Evolutionary conservation across 768 basidiomycete species (phyloP), one percentile per base, ranked within the genome.

Genomic region (Amanita jacksonii): DNA sequence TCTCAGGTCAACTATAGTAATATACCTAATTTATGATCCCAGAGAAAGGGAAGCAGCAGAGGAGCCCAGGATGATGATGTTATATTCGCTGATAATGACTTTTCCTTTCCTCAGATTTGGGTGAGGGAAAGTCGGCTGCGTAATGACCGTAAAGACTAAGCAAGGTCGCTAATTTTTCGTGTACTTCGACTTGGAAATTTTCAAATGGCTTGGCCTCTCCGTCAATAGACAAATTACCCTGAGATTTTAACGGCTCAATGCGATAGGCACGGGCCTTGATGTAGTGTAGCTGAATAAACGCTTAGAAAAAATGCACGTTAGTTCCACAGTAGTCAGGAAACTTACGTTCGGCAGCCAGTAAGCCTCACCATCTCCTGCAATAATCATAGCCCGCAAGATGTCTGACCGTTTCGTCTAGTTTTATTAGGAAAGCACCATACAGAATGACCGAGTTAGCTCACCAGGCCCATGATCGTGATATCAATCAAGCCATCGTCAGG

Each of bases 401-500:
- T 38, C 25, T 13, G 36, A 37, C 23, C 44, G 44, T 15, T 24
- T 30, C 12, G 18, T 31, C 44, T 45, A 38, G n/a, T 3, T 32
- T 12, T 31, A 33, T 41, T 33, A 20, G 35, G n/a, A 30, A 15
- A 28, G 32, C n/a, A n/a, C n/a, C n/a, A n/a, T n/a, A 10, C n/a
- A 15, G 18, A 15, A 6, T 19, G 16, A 27, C n/a, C 7, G 13
- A 4, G 13, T 20, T 38, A 39, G 61, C 76, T 28, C 54, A 85
- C 88, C 46, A 68, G 51, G 43, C 76, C 72, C 66, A 88, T 79
- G 30, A 73, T 67, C 33, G 74, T 71, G 33, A 91, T 59, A 52
- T 90, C 88, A 41, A 91, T 78, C 23, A 79, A 59, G 0, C 87
- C 86, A 54, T 92, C 86, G 47, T 84, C 76, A 0, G 86, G 83